phyloP scores from a whole-genome alignment of 2,329 filamentous ascomycete genomes.

The Dryadomyces quercus-mongolicae region DNA sequence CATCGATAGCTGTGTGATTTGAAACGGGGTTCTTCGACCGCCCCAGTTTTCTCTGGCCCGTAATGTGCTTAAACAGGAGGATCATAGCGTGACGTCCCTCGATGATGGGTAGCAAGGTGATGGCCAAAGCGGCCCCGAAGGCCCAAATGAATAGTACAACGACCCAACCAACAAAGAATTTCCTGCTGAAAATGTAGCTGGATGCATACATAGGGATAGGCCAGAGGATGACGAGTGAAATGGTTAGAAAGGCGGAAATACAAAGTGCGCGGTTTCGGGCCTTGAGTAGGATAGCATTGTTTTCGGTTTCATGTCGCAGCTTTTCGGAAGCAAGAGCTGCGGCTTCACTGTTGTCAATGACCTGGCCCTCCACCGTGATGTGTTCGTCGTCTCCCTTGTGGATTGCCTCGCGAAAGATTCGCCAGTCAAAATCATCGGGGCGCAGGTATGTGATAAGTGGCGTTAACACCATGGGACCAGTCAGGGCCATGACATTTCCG shows the following conservation, averaged over 20 bases:
- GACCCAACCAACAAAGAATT: slow-evolving; percentile 1
- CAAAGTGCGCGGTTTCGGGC: not conserved
- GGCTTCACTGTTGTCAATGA: not conserved
- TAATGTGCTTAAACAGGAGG: not conserved
- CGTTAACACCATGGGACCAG: slow-evolving; percentile 63
- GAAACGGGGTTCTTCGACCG: too few species aligned
- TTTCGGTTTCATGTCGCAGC: not conserved
- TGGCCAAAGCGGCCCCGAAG: not conserved
- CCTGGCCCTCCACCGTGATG: not conserved
- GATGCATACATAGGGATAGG: slow-evolving; percentile 3
- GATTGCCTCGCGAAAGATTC: slow-evolving; percentile 66
- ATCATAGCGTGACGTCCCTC: not conserved
- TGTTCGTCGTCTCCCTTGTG: slow-evolving; percentile 61
- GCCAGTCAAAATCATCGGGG: slow-evolving; percentile 69
- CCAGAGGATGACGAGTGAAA: not conserved
- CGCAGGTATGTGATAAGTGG: slow-evolving; percentile 62
- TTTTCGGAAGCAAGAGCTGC: not conserved
- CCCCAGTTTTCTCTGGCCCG: not conserved
- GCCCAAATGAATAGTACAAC: slow-evolving; percentile 1
- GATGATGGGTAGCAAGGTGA: not conserved
- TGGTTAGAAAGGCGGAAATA: not conserved
- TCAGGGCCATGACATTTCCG: slow-evolving; percentile 70
- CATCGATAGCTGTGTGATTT: too few species aligned
- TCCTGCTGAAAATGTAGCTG: not conserved
- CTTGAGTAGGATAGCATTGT: not conserved